Evolutionary conservation across 371 early-diverging fungal genomes (phyloP).

Genomic region (Rhizomucor pusillus): DNA sequence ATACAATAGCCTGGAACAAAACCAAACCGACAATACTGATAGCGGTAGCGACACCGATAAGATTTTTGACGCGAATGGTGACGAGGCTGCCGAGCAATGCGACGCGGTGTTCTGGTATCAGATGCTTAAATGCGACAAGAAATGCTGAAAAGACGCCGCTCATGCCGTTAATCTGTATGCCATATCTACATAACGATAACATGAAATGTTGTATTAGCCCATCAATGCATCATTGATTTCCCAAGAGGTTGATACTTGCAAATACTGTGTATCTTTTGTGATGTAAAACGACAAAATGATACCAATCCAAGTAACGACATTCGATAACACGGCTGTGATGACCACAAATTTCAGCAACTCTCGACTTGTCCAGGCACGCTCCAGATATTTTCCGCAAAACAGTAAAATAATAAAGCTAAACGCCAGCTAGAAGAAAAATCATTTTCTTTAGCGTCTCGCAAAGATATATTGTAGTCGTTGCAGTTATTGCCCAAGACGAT

Average conservation of each 20-base stretch:
- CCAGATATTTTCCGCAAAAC: conserved; percentile 72
- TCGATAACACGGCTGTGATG: conserved; percentile 53
- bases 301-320: conserved; percentile 55
- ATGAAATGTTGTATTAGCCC: background rate
- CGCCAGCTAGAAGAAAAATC: conserved; percentile 34
- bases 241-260: conserved; percentile 55
- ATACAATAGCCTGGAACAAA: conserved; percentile 39
- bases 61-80: conserved; percentile 66
- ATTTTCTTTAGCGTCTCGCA: background rate
- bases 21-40: conserved; percentile 30
- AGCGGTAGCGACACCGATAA: conserved; percentile 40
- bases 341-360: conserved; percentile 66
- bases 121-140: conserved; percentile 76
- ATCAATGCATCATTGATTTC: background rate
- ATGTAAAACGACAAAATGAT: conserved; percentile 58
- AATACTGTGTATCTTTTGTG: conserved; percentile 48
- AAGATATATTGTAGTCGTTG: background rate
- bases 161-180: conserved; percentile 65
- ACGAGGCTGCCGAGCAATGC: conserved; percentile 50
- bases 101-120: conserved; percentile 63
- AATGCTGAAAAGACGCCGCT: conserved; percentile 65
- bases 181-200: conserved; percentile 27
- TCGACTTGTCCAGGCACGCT: conserved; percentile 72
- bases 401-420: conserved; percentile 45
- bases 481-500: background rate